Evolutionary conservation across 2,329 filamentous ascomycete species (phyloP), one percentile per base, ranked within the genome.

Genomic region (Xylariaceae sp.): DNA sequence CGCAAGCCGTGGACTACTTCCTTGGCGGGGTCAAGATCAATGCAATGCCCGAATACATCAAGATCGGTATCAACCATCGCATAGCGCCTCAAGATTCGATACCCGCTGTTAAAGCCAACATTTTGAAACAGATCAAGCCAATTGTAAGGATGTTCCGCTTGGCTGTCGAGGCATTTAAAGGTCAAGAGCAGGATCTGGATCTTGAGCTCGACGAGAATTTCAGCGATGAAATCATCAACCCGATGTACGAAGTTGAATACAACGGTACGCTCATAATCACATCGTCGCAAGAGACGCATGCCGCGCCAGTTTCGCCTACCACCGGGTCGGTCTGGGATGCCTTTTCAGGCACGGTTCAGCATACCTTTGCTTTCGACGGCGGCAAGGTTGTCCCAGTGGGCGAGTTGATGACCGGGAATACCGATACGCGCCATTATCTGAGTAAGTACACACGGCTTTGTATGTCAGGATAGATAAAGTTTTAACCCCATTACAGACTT

Each of bases 1-100:
- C 79, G 0, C 81, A 83, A 67, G 78, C 81, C 0, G 76, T 80
- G 0, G 81, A 83, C 61, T 68, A 81, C 27, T 76, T 84, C 62
- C 66, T 68, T 27, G 81, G 81, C 20, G 81, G 81, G 8, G 76
- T 82, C 36, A 84, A 84, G 64, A 77, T 80, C 58, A 84, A 84
- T 52, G 81, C 81, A 2, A 73, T 84, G 32, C 81, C 81, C 0
- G 81, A 84, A 65, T 77, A 77, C 37, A 75, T 81, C 37, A 75
- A 70, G 3, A 74, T 79, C 0, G 73, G 77, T 1, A 74, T 84
- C 30, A 84, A 84, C 62, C 80, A 83, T 69, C 80, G 81, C 6
- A 75, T 84, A 33, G 81, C 80, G n/a, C 73, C 81, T 13, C 80
- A 81, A 55, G 75, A 82, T 59, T 75, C 74, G 2, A 75, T 78